Evolutionary conservation across 140 eudicot genomes (phyloP).

Genomic region (Anethum foeniculum): DNA sequence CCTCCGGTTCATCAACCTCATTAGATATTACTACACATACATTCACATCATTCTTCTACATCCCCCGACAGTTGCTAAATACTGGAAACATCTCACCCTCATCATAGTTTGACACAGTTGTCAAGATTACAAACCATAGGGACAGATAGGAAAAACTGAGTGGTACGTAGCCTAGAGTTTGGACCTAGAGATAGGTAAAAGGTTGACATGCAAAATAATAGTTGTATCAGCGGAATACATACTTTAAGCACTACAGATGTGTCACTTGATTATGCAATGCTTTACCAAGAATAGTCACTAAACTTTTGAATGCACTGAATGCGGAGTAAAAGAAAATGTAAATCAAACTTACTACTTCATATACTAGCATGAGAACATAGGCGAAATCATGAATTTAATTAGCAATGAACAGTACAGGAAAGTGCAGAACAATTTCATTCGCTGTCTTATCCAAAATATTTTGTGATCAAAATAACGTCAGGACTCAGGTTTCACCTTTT

Average conservation of each 20-base stretch:
- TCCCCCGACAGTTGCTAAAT: too few relatives aligned
- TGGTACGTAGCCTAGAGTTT: not conserved
- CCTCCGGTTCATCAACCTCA: too few relatives aligned
- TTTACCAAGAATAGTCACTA: not conserved
- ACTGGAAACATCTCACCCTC: not conserved
- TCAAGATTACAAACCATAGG: not conserved
- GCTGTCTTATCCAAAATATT: not conserved
- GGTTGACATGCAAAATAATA: not conserved
- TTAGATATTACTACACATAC: too few relatives aligned
- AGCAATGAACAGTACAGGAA: not conserved
- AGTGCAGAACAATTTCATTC: too few relatives aligned
- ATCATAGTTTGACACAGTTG: not conserved
- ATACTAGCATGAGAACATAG: not conserved
- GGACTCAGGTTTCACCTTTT: constrained; percentile 14
- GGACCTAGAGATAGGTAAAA: not conserved
- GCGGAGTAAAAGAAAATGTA: not conserved
- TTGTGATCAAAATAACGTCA: not conserved
- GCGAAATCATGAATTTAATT: not conserved
- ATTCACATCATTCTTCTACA: too few relatives aligned
- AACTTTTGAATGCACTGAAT: not conserved
- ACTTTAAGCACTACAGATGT: not conserved
- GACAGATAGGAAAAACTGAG: not conserved
- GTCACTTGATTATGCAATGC: not conserved
- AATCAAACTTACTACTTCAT: too few relatives aligned
- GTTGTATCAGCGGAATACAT: not conserved